Percentiles rank a stretch among this genome's conserved stretches.
These are phyloP conservation scores for Zizania palustris DNA, from an alignment of 202 grass and related monocot genomes.

Conservation along the genomic window DNA sequence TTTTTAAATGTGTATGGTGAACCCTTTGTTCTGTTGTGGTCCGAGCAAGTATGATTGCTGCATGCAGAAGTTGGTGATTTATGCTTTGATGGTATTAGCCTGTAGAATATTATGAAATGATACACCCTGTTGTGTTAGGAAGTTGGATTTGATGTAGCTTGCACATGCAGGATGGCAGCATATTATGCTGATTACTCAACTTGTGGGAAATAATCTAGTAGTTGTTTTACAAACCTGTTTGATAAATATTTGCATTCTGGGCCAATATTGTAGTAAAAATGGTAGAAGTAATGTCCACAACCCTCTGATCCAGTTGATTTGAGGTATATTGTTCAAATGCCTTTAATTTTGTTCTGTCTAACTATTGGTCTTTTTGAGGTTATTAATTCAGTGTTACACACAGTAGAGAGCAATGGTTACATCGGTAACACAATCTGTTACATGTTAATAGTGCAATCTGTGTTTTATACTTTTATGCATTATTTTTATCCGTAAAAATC, in stretches of 20 bases:
- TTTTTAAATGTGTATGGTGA: background rate
- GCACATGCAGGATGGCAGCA: background rate
- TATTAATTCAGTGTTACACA: background rate
- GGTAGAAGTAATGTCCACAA: background rate
- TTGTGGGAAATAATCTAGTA: slow-evolving; percentile 11
- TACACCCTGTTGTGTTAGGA: background rate
- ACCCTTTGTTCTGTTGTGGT: background rate
- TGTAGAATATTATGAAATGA: slow-evolving; percentile 11
- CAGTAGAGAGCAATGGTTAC: background rate
- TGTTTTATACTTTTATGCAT: background rate
- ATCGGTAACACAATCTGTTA: background rate
- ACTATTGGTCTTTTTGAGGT: background rate
- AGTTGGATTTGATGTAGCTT: slow-evolving; percentile 8
- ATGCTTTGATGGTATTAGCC: background rate
- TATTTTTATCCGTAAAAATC: slow-evolving; percentile 12
- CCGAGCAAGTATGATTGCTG: no score
- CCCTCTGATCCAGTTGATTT: slow-evolving; percentile 1
- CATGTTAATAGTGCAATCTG: background rate
- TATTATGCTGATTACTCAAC: background rate
- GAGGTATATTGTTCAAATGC: background rate
- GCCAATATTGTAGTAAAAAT: slow-evolving; percentile 10
- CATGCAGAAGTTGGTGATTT: background rate
- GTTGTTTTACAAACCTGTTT: background rate
- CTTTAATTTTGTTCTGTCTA: slow-evolving; percentile 26
- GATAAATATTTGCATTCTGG: background rate